Evolutionary conservation across 2,329 filamentous ascomycete species (phyloP).

Genomic region (Corinectria fuckeliana): DNA sequence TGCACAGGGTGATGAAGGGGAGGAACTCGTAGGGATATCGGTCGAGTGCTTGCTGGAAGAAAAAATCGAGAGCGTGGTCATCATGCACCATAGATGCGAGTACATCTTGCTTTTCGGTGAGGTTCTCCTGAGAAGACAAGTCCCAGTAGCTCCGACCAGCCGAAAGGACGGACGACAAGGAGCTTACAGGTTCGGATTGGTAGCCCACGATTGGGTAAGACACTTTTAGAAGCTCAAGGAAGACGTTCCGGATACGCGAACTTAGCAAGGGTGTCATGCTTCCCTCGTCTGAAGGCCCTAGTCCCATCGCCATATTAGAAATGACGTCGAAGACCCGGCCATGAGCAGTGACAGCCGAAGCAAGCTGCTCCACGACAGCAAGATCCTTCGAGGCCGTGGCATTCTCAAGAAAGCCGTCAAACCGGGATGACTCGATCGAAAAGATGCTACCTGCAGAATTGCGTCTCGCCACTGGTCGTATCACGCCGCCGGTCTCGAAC

Average conservation of each 20-base stretch:
- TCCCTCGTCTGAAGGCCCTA: slow-evolving; percentile 54
- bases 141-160: slow-evolving; percentile 62
- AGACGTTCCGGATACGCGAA: slow-evolving; percentile 66
- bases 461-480: slow-evolving; percentile 53
- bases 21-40: slow-evolving; percentile 87
- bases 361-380: slow-evolving; percentile 58
- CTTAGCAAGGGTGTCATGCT: slow-evolving; percentile 63
- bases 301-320: slow-evolving; percentile 54
- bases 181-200: slow-evolving; percentile 71
- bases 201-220: slow-evolving; percentile 74
- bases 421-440: slow-evolving; percentile 65
- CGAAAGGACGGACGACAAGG: slow-evolving; percentile 69
- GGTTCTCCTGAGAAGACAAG: slow-evolving; percentile 47
- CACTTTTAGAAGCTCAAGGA: slow-evolving; percentile 74
- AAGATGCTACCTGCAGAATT: slow-evolving; percentile 69
- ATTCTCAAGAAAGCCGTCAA: slow-evolving; percentile 63
- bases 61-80: slow-evolving; percentile 59
- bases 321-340: slow-evolving; percentile 62
- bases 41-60: slow-evolving; percentile 71
- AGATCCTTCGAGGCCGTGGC: slow-evolving; percentile 58
- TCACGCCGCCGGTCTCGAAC: slow-evolving; percentile 56
- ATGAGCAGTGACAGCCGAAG: slow-evolving; percentile 54
- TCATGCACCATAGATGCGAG: slow-evolving; percentile 45
- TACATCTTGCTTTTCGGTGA: slow-evolving; percentile 43
- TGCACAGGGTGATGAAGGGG: slow-evolving; percentile 77